Conservation (phyloP, 441 rosid species). For the Adansonia rubrostipa region DNA sequence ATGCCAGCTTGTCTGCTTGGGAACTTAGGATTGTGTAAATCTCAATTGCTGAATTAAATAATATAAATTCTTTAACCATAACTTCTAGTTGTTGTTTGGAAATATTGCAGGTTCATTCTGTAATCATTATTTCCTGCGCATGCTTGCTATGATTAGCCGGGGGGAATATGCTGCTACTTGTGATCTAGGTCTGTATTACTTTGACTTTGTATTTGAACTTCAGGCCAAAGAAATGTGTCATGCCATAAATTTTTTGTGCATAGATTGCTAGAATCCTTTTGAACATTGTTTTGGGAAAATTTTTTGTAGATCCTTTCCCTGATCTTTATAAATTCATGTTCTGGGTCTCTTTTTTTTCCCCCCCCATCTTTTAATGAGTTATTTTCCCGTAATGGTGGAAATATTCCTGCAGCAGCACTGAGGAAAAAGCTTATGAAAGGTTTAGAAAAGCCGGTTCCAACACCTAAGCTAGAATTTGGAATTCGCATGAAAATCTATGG, state of each 20-base stretch:
- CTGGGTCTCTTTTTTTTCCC: not conserved
- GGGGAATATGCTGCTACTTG: constrained; percentile 79
- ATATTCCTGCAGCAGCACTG: not conserved
- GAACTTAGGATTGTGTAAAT: not conserved
- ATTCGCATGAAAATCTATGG: not conserved
- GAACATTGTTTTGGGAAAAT: not conserved
- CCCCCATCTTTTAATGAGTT: not conserved
- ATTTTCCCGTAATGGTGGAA: not conserved
- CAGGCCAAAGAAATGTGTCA: not conserved
- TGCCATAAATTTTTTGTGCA: not conserved
- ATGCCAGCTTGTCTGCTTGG: not conserved
- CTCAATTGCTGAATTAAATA: not conserved
- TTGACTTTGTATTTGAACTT: not conserved
- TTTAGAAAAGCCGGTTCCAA: constrained; percentile 2
- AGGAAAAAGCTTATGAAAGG: not conserved
- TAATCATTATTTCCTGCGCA: constrained; percentile 87
- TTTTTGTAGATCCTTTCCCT: not conserved
- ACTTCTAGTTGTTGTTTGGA: not conserved
- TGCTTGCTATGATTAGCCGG: constrained; percentile 72
- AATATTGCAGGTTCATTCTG: constrained; percentile 76
- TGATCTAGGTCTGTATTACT: constrained; percentile 51
- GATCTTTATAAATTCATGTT: not conserved
- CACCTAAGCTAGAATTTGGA: not conserved
- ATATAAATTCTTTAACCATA: not conserved
- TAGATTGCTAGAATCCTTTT: not conserved